A percentile compares a stretch with the other conserved stretches of the same genome.
These are phyloP conservation scores for Gossypium sturtianum DNA, from an alignment of 345 rosid genomes.

Conservation along the genomic window DNA sequence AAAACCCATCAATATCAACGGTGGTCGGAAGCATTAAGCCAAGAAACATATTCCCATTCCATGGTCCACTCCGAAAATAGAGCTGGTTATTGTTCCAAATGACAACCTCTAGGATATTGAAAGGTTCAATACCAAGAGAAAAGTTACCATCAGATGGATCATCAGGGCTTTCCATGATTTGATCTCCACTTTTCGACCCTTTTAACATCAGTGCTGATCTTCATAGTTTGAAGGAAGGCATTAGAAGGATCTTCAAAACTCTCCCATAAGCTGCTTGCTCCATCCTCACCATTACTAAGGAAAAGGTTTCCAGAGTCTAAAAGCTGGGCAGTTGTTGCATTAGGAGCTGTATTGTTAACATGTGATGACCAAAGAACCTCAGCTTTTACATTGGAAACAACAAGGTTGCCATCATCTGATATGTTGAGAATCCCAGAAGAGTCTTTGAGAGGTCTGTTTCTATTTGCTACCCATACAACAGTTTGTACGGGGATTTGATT, in stretches of 20 bases:
- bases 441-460: background rate
- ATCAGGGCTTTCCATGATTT: conserved; percentile 41
- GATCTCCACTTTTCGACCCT: conserved; percentile 21
- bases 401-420: background rate
- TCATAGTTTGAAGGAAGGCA: conserved; percentile 4
- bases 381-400: background rate
- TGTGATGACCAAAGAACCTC: conserved; percentile 17
- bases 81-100: conserved; percentile 36
- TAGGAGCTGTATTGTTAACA: background rate
- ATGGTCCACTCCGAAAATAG: conserved; percentile 49
- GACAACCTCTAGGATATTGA: conserved; percentile 24
- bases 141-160: conserved; percentile 58
- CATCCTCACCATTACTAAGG: conserved; percentile 21
- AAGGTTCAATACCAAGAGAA: conserved; percentile 26
- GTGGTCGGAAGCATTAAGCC: conserved; percentile 13
- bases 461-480: background rate
- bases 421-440: background rate
- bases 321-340: conserved; percentile 23
- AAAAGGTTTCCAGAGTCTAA: conserved; percentile 46
- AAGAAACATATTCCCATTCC: conserved; percentile 45
- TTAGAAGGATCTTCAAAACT: conserved; percentile 45
- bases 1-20: too few relatives aligned
- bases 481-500: background rate
- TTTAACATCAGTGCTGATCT: conserved; percentile 17
- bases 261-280: conserved; percentile 39